These are phyloP conservation scores for Amanita rimosa DNA, from an alignment of 768 basidiomycete species.

Conservation along the genomic window DNA sequence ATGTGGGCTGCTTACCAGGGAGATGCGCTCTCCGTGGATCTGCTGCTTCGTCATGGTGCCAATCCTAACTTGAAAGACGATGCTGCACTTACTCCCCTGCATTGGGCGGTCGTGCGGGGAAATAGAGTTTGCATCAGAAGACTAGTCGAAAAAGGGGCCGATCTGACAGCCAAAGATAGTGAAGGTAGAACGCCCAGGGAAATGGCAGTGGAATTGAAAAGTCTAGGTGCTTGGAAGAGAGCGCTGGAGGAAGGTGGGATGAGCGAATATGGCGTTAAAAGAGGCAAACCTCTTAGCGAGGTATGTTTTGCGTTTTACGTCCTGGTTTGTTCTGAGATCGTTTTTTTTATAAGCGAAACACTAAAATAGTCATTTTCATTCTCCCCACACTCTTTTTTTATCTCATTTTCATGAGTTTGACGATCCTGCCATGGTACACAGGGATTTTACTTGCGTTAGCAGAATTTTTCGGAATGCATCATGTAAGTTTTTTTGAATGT, in stretches of 20 bases:
- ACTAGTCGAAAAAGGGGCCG: constrained; percentile 78
- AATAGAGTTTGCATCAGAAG: constrained; percentile 78
- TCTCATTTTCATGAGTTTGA: constrained; percentile 75
- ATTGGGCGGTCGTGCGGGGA: constrained; percentile 98
- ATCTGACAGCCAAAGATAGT: constrained; percentile 68
- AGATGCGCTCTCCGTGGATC: constrained; percentile 88
- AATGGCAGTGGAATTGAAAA: constrained; percentile 92
- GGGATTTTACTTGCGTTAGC: constrained; percentile 74
- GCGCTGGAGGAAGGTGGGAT: constrained; percentile 84
- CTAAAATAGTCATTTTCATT: constrained; percentile 66
- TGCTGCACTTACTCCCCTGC: constrained; percentile 76
- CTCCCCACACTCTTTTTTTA: constrained; percentile 74
- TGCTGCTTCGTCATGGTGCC: constrained; percentile 82
- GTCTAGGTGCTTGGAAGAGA: constrained; percentile 79
- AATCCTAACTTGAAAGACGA: constrained; percentile 69
- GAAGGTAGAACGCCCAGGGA: constrained; percentile 85
- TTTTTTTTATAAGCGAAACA: constrained; percentile 55
- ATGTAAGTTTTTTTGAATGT: constrained; percentile 47
- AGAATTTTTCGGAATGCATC: constrained; percentile 89
- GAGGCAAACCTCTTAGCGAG: constrained; percentile 59
- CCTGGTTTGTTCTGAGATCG: neutral
- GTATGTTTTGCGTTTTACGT: constrained; percentile 20
- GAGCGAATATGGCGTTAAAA: constrained; percentile 62
- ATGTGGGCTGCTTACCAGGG: constrained; percentile 99
- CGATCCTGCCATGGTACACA: constrained; percentile 83